These are phyloP conservation scores for Acrocalymma vagum DNA, from an alignment of 2,329 filamentous ascomycete species.

Conservation along the genomic window DNA sequence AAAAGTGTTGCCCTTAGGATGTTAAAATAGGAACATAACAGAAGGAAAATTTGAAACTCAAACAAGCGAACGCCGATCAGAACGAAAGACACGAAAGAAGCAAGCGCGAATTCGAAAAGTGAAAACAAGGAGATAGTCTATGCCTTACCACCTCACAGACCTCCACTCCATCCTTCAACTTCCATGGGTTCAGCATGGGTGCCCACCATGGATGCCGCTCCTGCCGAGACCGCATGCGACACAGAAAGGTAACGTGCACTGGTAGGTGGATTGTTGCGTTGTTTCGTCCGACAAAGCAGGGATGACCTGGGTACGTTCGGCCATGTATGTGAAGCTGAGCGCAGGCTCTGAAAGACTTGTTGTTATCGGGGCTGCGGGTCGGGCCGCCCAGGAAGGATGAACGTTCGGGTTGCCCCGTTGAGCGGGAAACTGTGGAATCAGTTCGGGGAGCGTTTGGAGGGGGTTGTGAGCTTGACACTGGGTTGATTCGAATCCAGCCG, in stretches of 20 bases:
- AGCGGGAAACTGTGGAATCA: constrained; percentile 7
- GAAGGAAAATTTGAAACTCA: not conserved
- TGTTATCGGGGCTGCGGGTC: constrained; percentile 19
- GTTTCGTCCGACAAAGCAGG: constrained; percentile 5
- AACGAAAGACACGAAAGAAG: too few species aligned
- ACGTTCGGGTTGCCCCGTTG: constrained; percentile 12
- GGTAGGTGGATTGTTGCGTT: constrained; percentile 4
- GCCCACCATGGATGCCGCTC: not conserved
- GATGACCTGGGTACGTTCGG: constrained; percentile 1
- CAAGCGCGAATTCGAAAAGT: too few species aligned
- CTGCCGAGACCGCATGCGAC: not conserved
- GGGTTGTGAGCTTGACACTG: constrained; percentile 4
- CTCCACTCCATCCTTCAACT: too few species aligned
- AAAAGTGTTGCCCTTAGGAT: not conserved
- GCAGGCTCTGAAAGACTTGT: constrained; percentile 16
- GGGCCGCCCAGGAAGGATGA: constrained; percentile 26
- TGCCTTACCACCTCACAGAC: too few species aligned
- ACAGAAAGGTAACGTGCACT: constrained; percentile 8
- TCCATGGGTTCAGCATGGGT: not conserved
- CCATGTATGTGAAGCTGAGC: constrained; percentile 11
- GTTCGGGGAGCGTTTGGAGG: constrained; percentile 13
- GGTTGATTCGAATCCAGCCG: not conserved
- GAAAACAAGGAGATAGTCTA: too few species aligned
- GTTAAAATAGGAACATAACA: not conserved
- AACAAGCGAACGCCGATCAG: too few species aligned